Percentiles rank a stretch among this genome's conserved stretches.
Evolutionary conservation across 331 rosid species (phyloP).

Genomic region (Rhamnella rubrinervis): DNA sequence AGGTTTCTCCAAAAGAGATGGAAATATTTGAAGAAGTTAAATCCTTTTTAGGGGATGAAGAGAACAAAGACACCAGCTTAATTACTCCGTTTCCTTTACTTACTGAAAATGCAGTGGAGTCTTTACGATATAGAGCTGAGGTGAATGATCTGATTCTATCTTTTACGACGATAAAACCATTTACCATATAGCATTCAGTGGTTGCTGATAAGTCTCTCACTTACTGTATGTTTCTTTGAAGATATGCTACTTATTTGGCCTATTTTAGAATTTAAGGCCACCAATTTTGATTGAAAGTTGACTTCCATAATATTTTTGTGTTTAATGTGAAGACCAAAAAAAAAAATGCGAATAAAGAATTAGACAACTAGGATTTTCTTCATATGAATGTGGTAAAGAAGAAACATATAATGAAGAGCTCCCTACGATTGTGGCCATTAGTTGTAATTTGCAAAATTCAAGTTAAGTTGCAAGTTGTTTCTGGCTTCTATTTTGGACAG

Average conservation of each 20-base stretch:
- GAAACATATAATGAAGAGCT: background rate
- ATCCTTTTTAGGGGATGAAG: constrained; percentile 66
- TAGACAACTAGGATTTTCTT: background rate
- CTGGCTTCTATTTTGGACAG: background rate
- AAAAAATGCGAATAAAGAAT: background rate
- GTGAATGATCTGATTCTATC: constrained; percentile 39
- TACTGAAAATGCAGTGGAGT: constrained; percentile 76
- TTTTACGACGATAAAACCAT: background rate
- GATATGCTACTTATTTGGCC: background rate
- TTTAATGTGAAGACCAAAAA: background rate
- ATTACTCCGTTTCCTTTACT: constrained; percentile 72
- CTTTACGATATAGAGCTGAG: constrained; percentile 93
- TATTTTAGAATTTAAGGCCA: no score
- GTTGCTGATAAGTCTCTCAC: background rate
- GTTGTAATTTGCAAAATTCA: background rate
- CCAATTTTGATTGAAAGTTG: no score
- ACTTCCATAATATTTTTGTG: background rate
- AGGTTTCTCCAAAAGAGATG: constrained; percentile 91
- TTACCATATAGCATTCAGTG: background rate
- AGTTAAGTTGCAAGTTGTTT: background rate
- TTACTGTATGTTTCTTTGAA: background rate
- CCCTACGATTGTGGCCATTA: background rate
- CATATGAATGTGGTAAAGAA: background rate
- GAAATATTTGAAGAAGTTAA: constrained; percentile 67
- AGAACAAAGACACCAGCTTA: constrained; percentile 45